phyloP scores from a whole-genome alignment of 2,329 filamentous ascomycete species.

The Venturiaceae sp. region DNA sequence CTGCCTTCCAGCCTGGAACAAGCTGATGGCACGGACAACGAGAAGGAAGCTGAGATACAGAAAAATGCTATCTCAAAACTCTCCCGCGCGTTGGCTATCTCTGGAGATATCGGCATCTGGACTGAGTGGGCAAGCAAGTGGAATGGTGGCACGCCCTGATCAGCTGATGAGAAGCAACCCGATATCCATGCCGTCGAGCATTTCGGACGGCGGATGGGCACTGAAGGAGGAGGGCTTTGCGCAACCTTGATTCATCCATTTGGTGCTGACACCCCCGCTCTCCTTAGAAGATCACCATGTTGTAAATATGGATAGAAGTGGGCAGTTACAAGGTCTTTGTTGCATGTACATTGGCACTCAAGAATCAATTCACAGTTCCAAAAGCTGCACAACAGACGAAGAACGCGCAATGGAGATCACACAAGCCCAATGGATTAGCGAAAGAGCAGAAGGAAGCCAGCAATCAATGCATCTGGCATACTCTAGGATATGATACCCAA shows the following conservation, averaged over 20 bases:
- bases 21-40: background rate
- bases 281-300: too few species aligned
- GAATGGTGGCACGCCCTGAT: background rate
- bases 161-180: background rate
- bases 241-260: too few species aligned
- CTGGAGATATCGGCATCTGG: slow-evolving; percentile 42
- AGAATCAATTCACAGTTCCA: too few species aligned
- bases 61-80: slow-evolving; percentile 20
- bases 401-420: background rate
- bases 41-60: slow-evolving; percentile 3
- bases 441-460: background rate
- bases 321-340: too few species aligned
- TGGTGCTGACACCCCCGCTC: too few species aligned
- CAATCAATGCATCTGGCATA: background rate
- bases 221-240: too few species aligned
- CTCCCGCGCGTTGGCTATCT: slow-evolving; percentile 34
- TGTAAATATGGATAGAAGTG: too few species aligned
- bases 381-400: too few species aligned
- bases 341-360: too few species aligned
- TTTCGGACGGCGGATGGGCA: too few species aligned
- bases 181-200: too few species aligned
- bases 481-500: background rate
- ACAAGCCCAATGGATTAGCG: background rate
- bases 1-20: background rate
- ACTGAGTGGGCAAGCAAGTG: slow-evolving; percentile 32